Conservation (phyloP, 768 basidiomycete genomes). For the Xanthoconium purpureum region DNA sequence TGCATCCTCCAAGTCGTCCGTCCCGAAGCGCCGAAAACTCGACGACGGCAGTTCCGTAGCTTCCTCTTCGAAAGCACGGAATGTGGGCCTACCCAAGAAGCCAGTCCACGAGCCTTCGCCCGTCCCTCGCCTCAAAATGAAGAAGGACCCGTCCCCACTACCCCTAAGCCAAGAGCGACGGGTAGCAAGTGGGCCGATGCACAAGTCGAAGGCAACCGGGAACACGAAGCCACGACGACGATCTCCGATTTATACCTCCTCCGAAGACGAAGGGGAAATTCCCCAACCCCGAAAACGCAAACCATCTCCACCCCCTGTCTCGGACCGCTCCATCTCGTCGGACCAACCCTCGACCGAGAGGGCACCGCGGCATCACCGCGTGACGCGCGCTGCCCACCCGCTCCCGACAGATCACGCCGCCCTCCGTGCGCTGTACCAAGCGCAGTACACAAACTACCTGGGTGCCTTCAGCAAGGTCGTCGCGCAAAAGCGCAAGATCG, state of each 20-base stretch:
- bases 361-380: slow-evolving; percentile 21
- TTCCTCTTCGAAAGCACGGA: slow-evolving; percentile 19
- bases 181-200: neutral
- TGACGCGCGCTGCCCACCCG: slow-evolving; percentile 32
- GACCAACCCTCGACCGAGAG: slow-evolving; percentile 16
- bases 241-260: slow-evolving; percentile 65
- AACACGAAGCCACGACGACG: slow-evolving; percentile 44
- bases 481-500: slow-evolving; percentile 50
- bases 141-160: slow-evolving; percentile 36
- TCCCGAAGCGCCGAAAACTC: slow-evolving; percentile 43
- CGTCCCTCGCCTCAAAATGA: slow-evolving; percentile 33
- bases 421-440: slow-evolving; percentile 52
- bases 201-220: slow-evolving; percentile 15
- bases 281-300: slow-evolving; percentile 28
- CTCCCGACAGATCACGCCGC: slow-evolving; percentile 47
- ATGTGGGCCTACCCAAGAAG: slow-evolving; percentile 38
- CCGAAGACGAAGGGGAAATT: slow-evolving; percentile 55
- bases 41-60: slow-evolving; percentile 32
- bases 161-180: slow-evolving; percentile 14
- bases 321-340: slow-evolving; percentile 24
- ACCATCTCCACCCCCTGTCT: slow-evolving; percentile 26
- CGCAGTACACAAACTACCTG: slow-evolving; percentile 52
- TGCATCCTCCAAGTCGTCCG: slow-evolving; percentile 7
- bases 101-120: slow-evolving; percentile 26
- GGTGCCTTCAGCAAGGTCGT: slow-evolving; percentile 44